Base-by-base conservation (phyloP, 768 basidiomycete species). In the Mycena vulgaris region DNA sequence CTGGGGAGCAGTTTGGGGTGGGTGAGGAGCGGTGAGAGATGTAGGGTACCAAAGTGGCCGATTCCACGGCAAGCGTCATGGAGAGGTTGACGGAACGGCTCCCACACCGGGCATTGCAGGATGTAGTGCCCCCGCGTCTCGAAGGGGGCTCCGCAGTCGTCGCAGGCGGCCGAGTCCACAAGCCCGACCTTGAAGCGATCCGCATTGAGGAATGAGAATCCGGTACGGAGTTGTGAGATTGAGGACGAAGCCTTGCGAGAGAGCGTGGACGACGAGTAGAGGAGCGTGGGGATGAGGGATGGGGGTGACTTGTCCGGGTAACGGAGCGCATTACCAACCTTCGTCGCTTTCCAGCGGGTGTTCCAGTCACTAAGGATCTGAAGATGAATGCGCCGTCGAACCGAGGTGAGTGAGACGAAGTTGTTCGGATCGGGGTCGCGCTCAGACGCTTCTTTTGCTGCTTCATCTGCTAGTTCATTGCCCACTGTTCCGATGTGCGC, bases 21-120 rank as follows among this genome's bases (percentile, higher is more conserved):
- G 21, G 48, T 31, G 52, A 55, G 52, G 52, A 55, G 52, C n/a
- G 30, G 28, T 28, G 30, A 30, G 52, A 55, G 52, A 21, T 55
- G 52, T 6, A 55, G 30, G 51, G 23, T 11, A 9, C 51, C 51
- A 19, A 28, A 10, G 27, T 9, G 13, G 8, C 27, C 51, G 5
- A 21, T 25, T 19, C 9, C 9, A 13, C 23, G 6, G 8, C 8
- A 25, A 5, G 27, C 51, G 10, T 6, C 25, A n/a, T 52, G 28
- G 13, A 52, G n/a, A 5, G 51, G 51, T 30, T 27, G n/a, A n/a
- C n/a, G n/a, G n/a, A n/a, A n/a, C n/a, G n/a, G n/a, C n/a, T n/a
- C n/a, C n/a, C n/a, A n/a, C 10, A 25, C 51, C n/a, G 55, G 55
- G 35, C 55, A 57, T 19, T n/a, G 31, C 30, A 57, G 55, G 9